These are phyloP conservation scores for Fusarium pilosicola DNA, from an alignment of 2,329 filamentous ascomycete species.

Conservation along the genomic window DNA sequence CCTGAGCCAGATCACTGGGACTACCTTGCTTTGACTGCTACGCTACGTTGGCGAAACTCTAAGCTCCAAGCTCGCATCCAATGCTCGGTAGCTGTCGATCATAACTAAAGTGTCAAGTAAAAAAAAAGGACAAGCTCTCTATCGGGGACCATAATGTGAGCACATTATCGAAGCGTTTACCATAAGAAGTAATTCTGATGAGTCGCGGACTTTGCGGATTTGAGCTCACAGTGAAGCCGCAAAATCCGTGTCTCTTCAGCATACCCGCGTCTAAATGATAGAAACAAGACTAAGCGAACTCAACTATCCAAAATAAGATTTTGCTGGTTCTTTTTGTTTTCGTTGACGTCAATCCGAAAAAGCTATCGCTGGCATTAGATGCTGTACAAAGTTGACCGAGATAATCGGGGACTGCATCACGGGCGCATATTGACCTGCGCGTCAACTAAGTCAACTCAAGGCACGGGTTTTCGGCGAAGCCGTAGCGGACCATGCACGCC, in stretches of 20 bases:
- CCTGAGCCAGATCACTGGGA: slow-evolving; percentile 38
- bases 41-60: background rate
- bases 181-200: background rate
- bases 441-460: background rate
- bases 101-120: background rate
- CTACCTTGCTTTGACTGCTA: slow-evolving; percentile 1
- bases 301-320: background rate
- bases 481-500: slow-evolving; percentile 16
- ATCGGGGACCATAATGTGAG: background rate
- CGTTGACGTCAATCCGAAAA: slow-evolving; percentile 5
- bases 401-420: slow-evolving; percentile 3
- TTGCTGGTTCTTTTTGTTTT: background rate
- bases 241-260: background rate
- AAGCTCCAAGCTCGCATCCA: background rate
- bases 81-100: slow-evolving; percentile 24
- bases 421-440: slow-evolving; percentile 4
- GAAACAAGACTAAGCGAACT: background rate
- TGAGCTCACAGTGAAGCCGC: background rate
- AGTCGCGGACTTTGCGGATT: slow-evolving; percentile 12
- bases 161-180: background rate
- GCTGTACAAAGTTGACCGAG: slow-evolving; percentile 2
- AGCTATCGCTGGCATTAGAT: background rate
- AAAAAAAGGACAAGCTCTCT: background rate
- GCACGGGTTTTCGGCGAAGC: slow-evolving; percentile 18
- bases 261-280: background rate